These are phyloP conservation scores for Backusella circina DNA, from an alignment of 192 early-diverging fungal genomes.

Conservation along the genomic window DNA sequence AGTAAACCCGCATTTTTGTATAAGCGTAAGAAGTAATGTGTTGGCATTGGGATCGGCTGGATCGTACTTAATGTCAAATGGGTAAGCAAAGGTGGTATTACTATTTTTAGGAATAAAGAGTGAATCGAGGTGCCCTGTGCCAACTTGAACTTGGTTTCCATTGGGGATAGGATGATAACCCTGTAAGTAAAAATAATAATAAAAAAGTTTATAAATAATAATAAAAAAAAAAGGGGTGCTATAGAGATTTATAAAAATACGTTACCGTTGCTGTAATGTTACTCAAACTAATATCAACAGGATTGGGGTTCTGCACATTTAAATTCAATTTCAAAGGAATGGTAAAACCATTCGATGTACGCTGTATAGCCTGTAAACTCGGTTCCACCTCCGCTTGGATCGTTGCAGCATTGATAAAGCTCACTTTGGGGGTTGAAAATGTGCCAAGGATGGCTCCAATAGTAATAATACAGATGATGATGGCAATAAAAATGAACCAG, in stretches of 20 bases:
- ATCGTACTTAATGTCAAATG: conserved; percentile 43
- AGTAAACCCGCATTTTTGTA: conserved; percentile 37
- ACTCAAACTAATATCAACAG: conserved; percentile 34
- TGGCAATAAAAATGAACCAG: conserved; percentile 26
- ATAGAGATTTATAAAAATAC: not conserved
- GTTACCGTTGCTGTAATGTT: conserved; percentile 44
- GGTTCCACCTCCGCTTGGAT: not conserved
- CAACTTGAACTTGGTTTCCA: conserved; percentile 31
- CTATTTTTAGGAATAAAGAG: conserved; percentile 30
- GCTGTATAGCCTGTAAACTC: conserved; percentile 1
- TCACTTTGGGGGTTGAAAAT: conserved; percentile 40
- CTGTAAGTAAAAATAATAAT: too few relatives aligned
- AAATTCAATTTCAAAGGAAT: conserved; percentile 35
- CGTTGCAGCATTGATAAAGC: conserved; percentile 24
- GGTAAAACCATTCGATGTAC: conserved; percentile 22
- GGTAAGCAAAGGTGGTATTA: conserved; percentile 36
- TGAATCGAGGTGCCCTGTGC: conserved; percentile 38
- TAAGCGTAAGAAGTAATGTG: conserved; percentile 38
- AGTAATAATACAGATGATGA: conserved; percentile 39
- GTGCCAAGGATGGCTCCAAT: conserved; percentile 28
- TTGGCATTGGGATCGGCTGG: conserved; percentile 24
- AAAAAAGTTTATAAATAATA: not conserved
- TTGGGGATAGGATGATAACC: conserved; percentile 39
- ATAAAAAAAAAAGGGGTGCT: not conserved
- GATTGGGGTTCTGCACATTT: conserved; percentile 39